Evolutionary conservation across 108 stramenopile species (phyloP), one percentile per base, ranked within the genome.

Genomic region (Halocafeteria seosinensis): DNA sequence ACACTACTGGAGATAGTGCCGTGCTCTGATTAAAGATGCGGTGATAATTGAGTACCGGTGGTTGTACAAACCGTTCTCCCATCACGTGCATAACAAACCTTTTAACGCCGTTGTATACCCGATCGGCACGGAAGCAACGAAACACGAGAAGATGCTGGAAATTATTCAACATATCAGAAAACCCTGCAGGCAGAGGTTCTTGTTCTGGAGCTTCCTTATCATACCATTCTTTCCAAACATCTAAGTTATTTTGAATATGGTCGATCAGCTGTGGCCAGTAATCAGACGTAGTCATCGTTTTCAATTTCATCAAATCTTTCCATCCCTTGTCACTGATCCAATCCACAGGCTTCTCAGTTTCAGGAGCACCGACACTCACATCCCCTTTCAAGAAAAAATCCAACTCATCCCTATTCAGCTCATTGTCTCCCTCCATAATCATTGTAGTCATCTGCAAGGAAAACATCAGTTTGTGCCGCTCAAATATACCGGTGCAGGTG

Each of bases 301-400:
- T 67, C 24, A 82, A 59, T 24, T 28, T 70, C 6, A 82, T 24
- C 3, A 84, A 53, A 34, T 82, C 81, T 53, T 84, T 84, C 83
- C 83, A 84, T 21, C 79, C 76, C 17, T 65, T 25, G 47, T 28
- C 68, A 28, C 71, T 60, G 30, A 84, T 72, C 83, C 83, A 84
- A 24, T 38, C 36, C 31, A 3, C n/a, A 0, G 82, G 80, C 6
- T 62, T 62, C 24, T 29, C 34, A 55, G 51, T 50, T 35, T 60
- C 12, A 25, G 71, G 64, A 17, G 26, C 76, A 3, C 67, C 83
- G 12, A 84, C 64, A 26, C 73, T 74, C 35, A 76, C 79, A 53
- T 84, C 83, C 24, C 83, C 83, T 53, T 84, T 84, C 37, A 84
- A 62, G 73, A 84, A 84, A 55, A 78, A 80, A 78, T 84, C 81